Base-by-base conservation (phyloP, 805 yeast genomes). In the Kodamaea hsintzibuensis region DNA sequence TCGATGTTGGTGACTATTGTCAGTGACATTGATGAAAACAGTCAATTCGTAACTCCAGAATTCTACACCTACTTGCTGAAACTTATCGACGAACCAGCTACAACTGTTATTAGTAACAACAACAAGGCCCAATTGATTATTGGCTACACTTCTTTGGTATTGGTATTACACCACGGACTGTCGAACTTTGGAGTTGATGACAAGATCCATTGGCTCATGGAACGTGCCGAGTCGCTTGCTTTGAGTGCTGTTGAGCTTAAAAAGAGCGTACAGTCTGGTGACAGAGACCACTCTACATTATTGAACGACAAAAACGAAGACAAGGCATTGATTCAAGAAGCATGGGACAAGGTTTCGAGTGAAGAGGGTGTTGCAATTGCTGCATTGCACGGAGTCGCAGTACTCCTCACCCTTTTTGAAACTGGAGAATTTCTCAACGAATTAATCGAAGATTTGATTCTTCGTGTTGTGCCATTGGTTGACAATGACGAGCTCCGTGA, bases 1-100 rank as follows among this genome's bases (percentile, higher is more conserved):
- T 71, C 79, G 10, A 54, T 72, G 13, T 66, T 74, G 30, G 78
- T 80, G 1, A 70, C 81, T 52, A 66, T 76, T 17, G 72, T 73
- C n/a, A 74, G 82, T 49, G 81, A 81, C 57, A 69, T 79, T 9
- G 85, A 82, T 50, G 84, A 81, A 52, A 78, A 79, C 54, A 78
- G 82, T 22, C 68, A 60, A 14, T 65, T 73, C 47, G 68, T 67
- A 5, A 62, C 70, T 35, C 58, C 67, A 2, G 78, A 70, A 25
- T 67, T 76, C 49, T 53, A 71, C 42, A 55, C 47, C 3, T 54
- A 57, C 27, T 60, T 76, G 14, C 63, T 62, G 52, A 52, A 55
- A 17, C 61, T 74, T 39, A 67, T 76, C 37, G 62, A 60, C 35
- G 77, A 73, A 30, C 73, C 77, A 2, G 64, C 77, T 2, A 69